These are phyloP conservation scores for sunflower (Helianthus annuus) DNA, from an alignment of 129 eudicot genomes.

Conservation along the genomic window DNA sequence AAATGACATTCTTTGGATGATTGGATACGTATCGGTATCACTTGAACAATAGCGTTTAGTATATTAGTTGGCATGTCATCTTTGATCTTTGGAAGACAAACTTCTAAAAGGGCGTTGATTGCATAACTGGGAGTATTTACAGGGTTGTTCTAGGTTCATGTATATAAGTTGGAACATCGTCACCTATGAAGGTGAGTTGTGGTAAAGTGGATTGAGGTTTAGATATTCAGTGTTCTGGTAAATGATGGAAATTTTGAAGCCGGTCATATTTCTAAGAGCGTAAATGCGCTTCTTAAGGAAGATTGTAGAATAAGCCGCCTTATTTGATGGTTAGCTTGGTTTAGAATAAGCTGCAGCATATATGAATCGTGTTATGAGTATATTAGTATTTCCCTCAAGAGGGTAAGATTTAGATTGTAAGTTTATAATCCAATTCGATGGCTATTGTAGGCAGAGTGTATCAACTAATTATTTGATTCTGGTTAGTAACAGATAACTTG, in stretches of 20 bases:
- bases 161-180: not conserved
- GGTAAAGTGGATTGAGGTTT: slow-evolving; percentile 8
- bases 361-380: not conserved
- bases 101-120: not conserved
- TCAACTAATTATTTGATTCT: not conserved
- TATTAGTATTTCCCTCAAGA: not conserved
- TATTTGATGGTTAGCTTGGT: slow-evolving; percentile 1
- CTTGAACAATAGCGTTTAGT: not conserved
- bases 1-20: not conserved
- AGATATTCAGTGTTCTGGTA: slow-evolving; percentile 5
- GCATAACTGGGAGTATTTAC: not conserved
- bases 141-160: not conserved
- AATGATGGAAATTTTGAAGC: not conserved
- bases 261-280: slow-evolving; percentile 11
- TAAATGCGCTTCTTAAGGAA: not conserved
- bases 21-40: not conserved
- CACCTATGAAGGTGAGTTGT: slow-evolving; percentile 1
- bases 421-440: not conserved
- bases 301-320: not conserved
- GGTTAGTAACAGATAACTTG: slow-evolving; percentile 8
- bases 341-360: slow-evolving; percentile 5
- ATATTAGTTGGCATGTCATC: slow-evolving; percentile 4
- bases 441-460: not conserved
- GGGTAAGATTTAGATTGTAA: not conserved
- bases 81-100: slow-evolving; percentile 3